phyloP scores from a whole-genome alignment of 1,284 basidiomycete species.

The Ganoderma multipileum region DNA sequence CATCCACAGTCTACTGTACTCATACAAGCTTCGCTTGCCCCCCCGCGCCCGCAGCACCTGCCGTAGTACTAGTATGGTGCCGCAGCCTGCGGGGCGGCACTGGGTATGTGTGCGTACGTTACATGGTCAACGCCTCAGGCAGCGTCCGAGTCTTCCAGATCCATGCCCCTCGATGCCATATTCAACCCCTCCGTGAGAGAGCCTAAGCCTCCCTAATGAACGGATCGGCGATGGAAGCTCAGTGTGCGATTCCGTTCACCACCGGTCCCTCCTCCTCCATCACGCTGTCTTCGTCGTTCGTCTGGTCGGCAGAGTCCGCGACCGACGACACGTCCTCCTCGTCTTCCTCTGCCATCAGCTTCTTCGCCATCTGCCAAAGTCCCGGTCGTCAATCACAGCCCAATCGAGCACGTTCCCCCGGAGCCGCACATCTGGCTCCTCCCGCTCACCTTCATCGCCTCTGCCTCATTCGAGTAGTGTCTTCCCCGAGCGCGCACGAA shows the following conservation, averaged over 20 bases:
- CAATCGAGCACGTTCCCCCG: constrained; percentile 9
- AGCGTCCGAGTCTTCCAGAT: constrained; percentile 14
- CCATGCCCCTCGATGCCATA: constrained; percentile 1
- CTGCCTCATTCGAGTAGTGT: constrained; percentile 92
- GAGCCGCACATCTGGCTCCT: constrained; percentile 21
- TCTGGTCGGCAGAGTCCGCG: constrained; percentile 35
- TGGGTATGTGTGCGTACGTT: constrained; percentile 20
- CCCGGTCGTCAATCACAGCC: constrained; percentile 13
- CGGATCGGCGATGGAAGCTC: constrained; percentile 3
- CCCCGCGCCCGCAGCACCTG: constrained; percentile 1
- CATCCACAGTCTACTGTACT: constrained; percentile 1
- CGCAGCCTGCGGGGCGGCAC: constrained; percentile 13
- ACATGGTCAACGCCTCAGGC: constrained; percentile 17
- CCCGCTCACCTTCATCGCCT: constrained; percentile 82
- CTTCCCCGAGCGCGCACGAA: constrained; percentile 84
- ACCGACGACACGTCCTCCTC: constrained; percentile 48
- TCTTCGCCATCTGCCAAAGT: constrained; percentile 61
- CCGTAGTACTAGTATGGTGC: neutral
- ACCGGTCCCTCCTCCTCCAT: constrained; percentile 37
- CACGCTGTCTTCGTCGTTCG: constrained; percentile 24
- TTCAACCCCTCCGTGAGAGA: constrained; percentile 4
- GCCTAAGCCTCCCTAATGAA: constrained; percentile 6
- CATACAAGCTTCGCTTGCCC: neutral
- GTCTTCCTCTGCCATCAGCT: constrained; percentile 72
- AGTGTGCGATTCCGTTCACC: constrained; percentile 39